Evolutionary conservation across 306 rosid species (phyloP).

Genomic region (Acacia melanoxylon): DNA sequence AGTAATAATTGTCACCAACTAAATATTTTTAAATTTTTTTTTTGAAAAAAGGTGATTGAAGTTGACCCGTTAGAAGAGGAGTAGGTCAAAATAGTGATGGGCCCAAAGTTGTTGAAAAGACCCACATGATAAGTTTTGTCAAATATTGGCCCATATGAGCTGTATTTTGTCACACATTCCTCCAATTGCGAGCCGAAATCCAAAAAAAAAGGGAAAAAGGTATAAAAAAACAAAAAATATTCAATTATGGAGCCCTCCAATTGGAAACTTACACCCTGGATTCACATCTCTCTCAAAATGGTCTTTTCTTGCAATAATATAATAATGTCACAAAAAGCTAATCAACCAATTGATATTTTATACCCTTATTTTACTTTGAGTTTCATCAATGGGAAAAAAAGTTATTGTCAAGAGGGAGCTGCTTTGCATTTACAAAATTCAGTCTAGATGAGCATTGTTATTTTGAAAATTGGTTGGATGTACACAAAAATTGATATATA

Average conservation of each 20-base stretch:
- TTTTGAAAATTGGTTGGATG: no score
- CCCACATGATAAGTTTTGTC: background rate
- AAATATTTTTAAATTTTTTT: no score
- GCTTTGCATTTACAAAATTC: background rate
- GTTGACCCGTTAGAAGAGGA: background rate
- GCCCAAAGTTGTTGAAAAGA: slow-evolving; percentile 15
- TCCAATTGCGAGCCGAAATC: background rate
- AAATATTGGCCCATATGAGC: slow-evolving; percentile 11
- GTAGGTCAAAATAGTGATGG: slow-evolving; percentile 22
- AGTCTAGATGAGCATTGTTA: background rate
- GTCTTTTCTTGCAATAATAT: background rate
- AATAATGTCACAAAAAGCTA: background rate
- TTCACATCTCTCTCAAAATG: background rate
- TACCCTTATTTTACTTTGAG: background rate
- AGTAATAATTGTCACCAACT: background rate
- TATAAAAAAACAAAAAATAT: background rate
- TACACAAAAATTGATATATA: no score
- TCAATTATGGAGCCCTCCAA: background rate
- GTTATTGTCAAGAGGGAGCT: background rate
- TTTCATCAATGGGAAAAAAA: background rate
- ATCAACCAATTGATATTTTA: background rate
- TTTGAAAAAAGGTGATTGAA: background rate
- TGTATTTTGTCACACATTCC: background rate
- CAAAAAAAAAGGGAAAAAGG: background rate
- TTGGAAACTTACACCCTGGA: background rate